Evolutionary conservation across 2,329 filamentous ascomycete genomes (phyloP).

Genomic region (Didymella pomorum): DNA sequence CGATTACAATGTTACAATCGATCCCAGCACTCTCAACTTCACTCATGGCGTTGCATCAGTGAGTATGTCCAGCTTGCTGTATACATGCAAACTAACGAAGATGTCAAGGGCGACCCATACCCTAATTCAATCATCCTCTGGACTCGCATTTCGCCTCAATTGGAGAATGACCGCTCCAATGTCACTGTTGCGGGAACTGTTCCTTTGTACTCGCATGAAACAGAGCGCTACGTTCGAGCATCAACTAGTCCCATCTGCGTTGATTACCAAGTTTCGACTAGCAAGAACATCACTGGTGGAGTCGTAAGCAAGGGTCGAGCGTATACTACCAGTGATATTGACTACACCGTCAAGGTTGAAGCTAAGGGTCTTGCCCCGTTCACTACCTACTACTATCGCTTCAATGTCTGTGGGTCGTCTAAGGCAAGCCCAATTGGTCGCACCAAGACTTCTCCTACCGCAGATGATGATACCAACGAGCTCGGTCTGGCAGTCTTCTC

Average conservation of each 20-base stretch:
- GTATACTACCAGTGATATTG: constrained; percentile 76
- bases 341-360: constrained; percentile 78
- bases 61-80: background rate
- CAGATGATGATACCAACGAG: constrained; percentile 63
- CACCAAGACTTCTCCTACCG: constrained; percentile 72
- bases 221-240: constrained; percentile 60
- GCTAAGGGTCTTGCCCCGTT: constrained; percentile 68
- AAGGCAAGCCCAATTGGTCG: constrained; percentile 69
- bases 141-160: constrained; percentile 49
- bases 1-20: constrained; percentile 20
- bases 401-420: constrained; percentile 70
- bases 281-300: constrained; percentile 54
- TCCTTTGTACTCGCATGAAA: constrained; percentile 62
- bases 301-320: constrained; percentile 66
- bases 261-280: constrained; percentile 67
- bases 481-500: constrained; percentile 74
- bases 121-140: constrained; percentile 49
- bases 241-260: constrained; percentile 72
- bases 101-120: constrained; percentile 52
- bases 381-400: constrained; percentile 75
- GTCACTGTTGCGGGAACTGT: constrained; percentile 65
- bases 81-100: background rate
- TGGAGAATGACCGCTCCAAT: constrained; percentile 54
- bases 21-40: constrained; percentile 36
- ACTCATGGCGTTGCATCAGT: constrained; percentile 58